phyloP scores from a whole-genome alignment of 495 filamentous ascomycete species.

The Echria macrotheca region DNA sequence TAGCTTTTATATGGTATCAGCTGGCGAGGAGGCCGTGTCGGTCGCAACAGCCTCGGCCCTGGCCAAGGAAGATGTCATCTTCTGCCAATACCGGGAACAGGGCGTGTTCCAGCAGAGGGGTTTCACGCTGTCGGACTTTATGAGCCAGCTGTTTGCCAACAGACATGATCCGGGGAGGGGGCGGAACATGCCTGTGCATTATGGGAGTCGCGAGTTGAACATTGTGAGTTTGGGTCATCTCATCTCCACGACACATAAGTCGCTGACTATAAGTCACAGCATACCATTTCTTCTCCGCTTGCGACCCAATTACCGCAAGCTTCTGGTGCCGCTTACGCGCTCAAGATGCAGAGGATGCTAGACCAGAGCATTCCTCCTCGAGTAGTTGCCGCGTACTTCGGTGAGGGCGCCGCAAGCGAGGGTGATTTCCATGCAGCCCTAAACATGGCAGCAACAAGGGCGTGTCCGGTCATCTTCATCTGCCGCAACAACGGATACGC shows the following conservation, averaged over 20 bases:
- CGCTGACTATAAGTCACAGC: slow-evolving; percentile 41
- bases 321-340: slow-evolving; percentile 85
- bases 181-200: slow-evolving; percentile 97
- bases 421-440: slow-evolving; percentile 97
- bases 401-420: slow-evolving; percentile 95
- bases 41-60: slow-evolving; percentile 82
- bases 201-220: slow-evolving; percentile 75
- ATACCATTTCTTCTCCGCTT: slow-evolving; percentile 88
- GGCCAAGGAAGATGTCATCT: slow-evolving; percentile 78
- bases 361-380: slow-evolving; percentile 59
- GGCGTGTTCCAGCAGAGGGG: slow-evolving; percentile 87
- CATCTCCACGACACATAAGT: neutral
- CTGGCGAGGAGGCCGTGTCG: slow-evolving; percentile 91
- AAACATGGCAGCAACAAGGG: slow-evolving; percentile 91
- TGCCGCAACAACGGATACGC: slow-evolving; percentile 98
- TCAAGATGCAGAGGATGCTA: slow-evolving; percentile 77
- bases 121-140: slow-evolving; percentile 80
- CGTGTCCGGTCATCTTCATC: slow-evolving; percentile 88
- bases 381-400: slow-evolving; percentile 87
- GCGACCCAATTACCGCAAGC: slow-evolving; percentile 97
- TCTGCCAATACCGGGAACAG: slow-evolving; percentile 91
- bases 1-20: slow-evolving; percentile 97
- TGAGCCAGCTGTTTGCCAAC: slow-evolving; percentile 94
- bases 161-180: slow-evolving; percentile 72
- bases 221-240: slow-evolving; percentile 49